phyloP scores from a whole-genome alignment of 1,284 basidiomycete genomes.

The Athelia sp. region DNA sequence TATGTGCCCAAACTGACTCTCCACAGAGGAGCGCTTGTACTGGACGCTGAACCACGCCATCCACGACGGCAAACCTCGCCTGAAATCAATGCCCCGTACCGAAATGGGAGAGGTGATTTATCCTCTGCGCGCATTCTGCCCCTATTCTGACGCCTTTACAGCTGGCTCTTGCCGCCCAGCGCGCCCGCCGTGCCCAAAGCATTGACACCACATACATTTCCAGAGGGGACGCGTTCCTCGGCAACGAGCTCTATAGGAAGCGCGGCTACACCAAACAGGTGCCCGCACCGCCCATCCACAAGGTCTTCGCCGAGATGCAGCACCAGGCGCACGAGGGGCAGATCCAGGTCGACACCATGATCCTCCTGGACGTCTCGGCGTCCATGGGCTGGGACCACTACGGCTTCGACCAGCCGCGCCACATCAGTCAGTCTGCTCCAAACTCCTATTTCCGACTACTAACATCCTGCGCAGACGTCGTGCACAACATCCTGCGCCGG shows the following conservation, averaged over 20 bases:
- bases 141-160: neutral
- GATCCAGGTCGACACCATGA: neutral
- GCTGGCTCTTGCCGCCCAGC: neutral
- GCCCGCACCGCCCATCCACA: neutral
- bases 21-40: neutral
- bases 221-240: neutral
- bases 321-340: neutral
- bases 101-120: neutral
- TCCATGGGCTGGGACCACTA: neutral
- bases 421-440: neutral
- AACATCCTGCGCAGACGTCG: neutral
- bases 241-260: neutral
- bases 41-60: neutral
- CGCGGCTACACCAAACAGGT: neutral
- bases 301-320: neutral
- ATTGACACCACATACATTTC: neutral
- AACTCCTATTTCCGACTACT: neutral
- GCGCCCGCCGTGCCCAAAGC: neutral
- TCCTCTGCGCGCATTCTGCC: neutral
- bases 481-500: neutral
- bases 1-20: neutral
- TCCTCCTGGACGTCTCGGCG: neutral
- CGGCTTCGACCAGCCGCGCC: neutral
- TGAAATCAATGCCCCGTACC: neutral
- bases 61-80: neutral